Conservation (phyloP, 2,329 filamentous ascomycete genomes). For the Uncinocarpus reesii region DNA sequence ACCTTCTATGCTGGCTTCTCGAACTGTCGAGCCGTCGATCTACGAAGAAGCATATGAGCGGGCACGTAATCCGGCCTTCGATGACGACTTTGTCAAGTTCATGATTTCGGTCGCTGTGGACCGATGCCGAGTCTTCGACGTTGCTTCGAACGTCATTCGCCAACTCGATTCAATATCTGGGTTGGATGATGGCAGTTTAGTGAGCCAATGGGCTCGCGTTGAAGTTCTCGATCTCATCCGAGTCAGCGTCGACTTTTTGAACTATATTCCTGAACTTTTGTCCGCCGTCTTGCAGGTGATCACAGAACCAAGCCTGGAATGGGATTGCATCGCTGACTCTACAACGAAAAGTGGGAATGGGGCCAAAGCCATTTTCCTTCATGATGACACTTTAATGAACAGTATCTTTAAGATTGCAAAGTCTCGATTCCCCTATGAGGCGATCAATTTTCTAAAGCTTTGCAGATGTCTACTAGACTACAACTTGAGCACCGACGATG, state of each 20-base stretch:
- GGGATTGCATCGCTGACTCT: conserved; percentile 17
- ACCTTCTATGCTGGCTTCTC: conserved; percentile 24
- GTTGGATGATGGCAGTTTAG: conserved; percentile 40
- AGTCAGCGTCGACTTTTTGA: conserved; percentile 54
- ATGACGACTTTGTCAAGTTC: conserved; percentile 40
- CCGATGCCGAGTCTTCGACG: conserved; percentile 40
- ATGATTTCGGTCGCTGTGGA: conserved; percentile 41
- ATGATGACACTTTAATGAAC: conserved; percentile 48
- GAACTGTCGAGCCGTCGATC: conserved; percentile 30
- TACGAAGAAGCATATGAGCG: conserved; percentile 41
- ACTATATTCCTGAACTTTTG: conserved; percentile 64
- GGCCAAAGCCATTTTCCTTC: conserved; percentile 45
- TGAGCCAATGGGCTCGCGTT: conserved; percentile 53
- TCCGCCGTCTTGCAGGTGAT: conserved; percentile 56
- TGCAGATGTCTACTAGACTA: conserved; percentile 53
- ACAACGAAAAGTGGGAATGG: conserved; percentile 22
- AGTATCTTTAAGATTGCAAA: conserved; percentile 57
- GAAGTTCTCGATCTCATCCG: conserved; percentile 62
- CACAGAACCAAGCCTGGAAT: conserved; percentile 31
- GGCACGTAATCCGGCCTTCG: conserved; percentile 31
- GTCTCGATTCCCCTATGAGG: conserved; percentile 76
- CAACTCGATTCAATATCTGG: conserved; percentile 42
- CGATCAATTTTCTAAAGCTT: conserved; percentile 63
- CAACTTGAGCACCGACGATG: conserved; percentile 36
- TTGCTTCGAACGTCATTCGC: conserved; percentile 37